phyloP scores from a whole-genome alignment of 805 yeast genomes.

The Tetrapisispora nanseiensis region DNA sequence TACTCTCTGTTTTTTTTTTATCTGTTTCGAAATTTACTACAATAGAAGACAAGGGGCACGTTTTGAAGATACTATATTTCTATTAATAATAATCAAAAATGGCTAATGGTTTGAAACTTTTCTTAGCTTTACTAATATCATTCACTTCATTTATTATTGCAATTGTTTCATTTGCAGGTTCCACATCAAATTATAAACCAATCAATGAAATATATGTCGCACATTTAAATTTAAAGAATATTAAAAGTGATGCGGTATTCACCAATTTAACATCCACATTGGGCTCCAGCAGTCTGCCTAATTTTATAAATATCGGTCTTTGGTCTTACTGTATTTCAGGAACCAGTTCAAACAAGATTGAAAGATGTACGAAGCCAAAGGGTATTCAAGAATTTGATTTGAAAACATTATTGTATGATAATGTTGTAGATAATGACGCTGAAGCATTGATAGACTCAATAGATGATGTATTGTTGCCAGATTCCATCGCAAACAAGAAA shows the following conservation, averaged over 20 bases:
- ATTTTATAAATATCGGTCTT: constrained; percentile 44
- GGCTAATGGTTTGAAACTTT: constrained; percentile 15
- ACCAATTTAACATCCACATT: constrained; percentile 9
- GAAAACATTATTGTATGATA: constrained; percentile 16
- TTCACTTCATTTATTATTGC: constrained; percentile 39
- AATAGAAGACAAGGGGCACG: too few species aligned
- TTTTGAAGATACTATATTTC: too few species aligned
- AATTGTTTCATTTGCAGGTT: constrained; percentile 44
- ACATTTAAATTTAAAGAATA: constrained; percentile 35
- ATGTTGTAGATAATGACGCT: constrained; percentile 22
- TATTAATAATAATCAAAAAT: constrained; percentile 4
- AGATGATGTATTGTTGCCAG: constrained; percentile 42
- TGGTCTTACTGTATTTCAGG: constrained; percentile 56
- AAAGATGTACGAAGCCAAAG: constrained; percentile 22
- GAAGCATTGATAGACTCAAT: constrained; percentile 12
- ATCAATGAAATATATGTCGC: constrained; percentile 39
- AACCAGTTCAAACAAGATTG: constrained; percentile 9
- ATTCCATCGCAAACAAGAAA: constrained; percentile 38
- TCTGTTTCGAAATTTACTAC: too few species aligned
- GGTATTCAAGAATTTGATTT: constrained; percentile 25
- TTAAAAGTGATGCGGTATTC: constrained; percentile 18
- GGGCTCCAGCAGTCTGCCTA: constrained; percentile 29
- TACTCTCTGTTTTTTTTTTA: too few species aligned
- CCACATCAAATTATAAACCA: constrained; percentile 34
- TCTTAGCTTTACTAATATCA: constrained; percentile 25